Evolutionary conservation across 164 flowering plant species (phyloP).

Genomic region (Sextonia rubra): DNA sequence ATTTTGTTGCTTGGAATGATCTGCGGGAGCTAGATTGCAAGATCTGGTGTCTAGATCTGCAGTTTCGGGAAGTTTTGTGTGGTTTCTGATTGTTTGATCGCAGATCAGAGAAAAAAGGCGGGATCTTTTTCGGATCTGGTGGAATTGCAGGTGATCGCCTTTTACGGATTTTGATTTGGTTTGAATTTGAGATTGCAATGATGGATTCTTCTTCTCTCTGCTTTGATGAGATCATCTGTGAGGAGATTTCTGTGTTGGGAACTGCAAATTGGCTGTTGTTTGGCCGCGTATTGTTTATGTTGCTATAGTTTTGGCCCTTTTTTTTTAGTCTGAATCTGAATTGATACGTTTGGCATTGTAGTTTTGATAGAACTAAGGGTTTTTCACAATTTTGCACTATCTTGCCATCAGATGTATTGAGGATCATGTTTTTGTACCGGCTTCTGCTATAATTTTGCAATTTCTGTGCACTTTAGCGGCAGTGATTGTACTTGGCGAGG

Average conservation of each 20-base stretch:
- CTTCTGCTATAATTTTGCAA: not conserved
- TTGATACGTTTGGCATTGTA: too few species aligned
- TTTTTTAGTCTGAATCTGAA: too few species aligned
- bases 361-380: too few species aligned
- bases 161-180: not conserved
- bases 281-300: not conserved
- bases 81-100: not conserved
- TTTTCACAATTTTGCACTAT: not conserved
- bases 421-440: not conserved
- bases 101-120: not conserved
- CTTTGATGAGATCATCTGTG: not conserved
- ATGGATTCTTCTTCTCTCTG: not conserved
- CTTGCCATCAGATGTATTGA: conserved; percentile 6
- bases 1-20: not conserved
- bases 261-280: not conserved
- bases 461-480: conserved; percentile 6
- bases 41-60: not conserved
- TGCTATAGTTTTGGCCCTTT: not conserved
- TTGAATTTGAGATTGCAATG: not conserved
- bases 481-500: not conserved
- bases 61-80: not conserved
- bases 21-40: not conserved
- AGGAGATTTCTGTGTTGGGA: not conserved
- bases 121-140: not conserved
- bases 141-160: not conserved